Base-by-base conservation (phyloP, 257 asterid genomes). In the Solanum habrochaites region DNA sequence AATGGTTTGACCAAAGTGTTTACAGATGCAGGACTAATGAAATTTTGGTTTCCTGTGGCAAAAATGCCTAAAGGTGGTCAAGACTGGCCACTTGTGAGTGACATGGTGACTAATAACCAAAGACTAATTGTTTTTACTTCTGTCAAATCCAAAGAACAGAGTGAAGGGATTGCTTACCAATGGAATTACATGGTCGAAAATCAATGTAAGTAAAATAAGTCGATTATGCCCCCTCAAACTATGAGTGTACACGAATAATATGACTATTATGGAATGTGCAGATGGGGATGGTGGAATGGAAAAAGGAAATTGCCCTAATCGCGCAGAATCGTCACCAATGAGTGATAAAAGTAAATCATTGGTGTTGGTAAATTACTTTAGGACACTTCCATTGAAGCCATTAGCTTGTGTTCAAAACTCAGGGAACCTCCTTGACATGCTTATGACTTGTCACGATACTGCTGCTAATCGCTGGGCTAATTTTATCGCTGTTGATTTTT, bases 111-210 rank as follows among this genome's bases (percentile, higher is more conserved):
- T 18, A 86, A 72, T 5, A 96, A 95, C 86, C 98, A 94, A 84
- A 92, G 98, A 86, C 92, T 95, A 12, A 74, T 94, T 15, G 98
- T 95, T 8, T 96, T 95, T 40, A 96, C 98, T 78, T 96, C 99
- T 2, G 43, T 77, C 0, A 39, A 84, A 47, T 90, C 96, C 10
- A 96, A 96, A 91, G 97, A 96, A 86, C 58, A 69, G 83, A 91
- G 91, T 35, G 98, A 96, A 89, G 95, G 98, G 39, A 95, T 96
- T 81, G 99, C 98, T 35, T 92, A 93, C 80, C 99, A 96, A 58
- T 96, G 99, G 99, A 96, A 95, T 89, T 96, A 94, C 94, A 96
- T 96, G 99, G 99, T 96, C 6, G 98, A 96, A 90, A 96, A 91
- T 47, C 97, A 96, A 82, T 96, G 99, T 95, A 87, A 87, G 95